Evolutionary conservation across 1,284 basidiomycete genomes (phyloP).

Genomic region (Sparassis latifolia): DNA sequence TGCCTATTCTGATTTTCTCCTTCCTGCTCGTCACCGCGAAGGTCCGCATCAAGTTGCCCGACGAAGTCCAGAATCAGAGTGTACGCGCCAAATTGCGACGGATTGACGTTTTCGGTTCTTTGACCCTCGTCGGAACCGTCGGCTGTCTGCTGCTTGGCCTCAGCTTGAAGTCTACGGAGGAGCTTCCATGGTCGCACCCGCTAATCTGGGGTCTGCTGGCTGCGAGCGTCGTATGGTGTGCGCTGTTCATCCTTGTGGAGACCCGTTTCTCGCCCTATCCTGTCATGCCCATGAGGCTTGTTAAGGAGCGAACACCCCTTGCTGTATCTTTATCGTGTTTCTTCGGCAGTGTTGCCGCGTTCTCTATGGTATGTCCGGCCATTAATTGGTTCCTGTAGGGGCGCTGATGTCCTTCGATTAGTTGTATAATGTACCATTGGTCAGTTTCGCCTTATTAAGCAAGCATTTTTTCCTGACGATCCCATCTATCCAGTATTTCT

Average conservation of each 20-base stretch:
- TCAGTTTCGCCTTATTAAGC: conserved; percentile 25
- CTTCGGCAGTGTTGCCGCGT: conserved; percentile 67
- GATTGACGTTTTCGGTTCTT: conserved; percentile 79
- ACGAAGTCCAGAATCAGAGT: conserved; percentile 52
- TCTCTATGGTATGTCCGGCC: conserved; percentile 64
- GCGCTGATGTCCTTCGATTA: conserved; percentile 23
- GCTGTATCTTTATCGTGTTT: conserved; percentile 80
- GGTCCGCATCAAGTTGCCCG: conserved; percentile 64
- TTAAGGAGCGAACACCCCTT: conserved; percentile 71
- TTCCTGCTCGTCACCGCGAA: conserved; percentile 64
- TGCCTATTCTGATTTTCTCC: conserved; percentile 69
- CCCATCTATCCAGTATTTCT: conserved; percentile 55
- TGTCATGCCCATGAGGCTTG: conserved; percentile 77
- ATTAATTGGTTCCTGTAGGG: not conserved
- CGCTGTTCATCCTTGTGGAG: conserved; percentile 70
- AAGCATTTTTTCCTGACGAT: not conserved
- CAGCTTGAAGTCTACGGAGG: conserved; percentile 77
- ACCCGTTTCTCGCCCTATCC: conserved; percentile 70
- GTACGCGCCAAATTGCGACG: conserved; percentile 61
- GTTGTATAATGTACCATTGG: conserved; percentile 83
- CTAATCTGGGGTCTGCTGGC: conserved; percentile 61
- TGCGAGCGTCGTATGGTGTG: conserved; percentile 45
- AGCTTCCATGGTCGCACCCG: conserved; percentile 71
- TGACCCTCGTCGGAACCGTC: conserved; percentile 71
- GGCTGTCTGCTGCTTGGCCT: conserved; percentile 72